These are phyloP conservation scores for Entonaema liquescens DNA, from an alignment of 495 filamentous ascomycete species.

Conservation along the genomic window DNA sequence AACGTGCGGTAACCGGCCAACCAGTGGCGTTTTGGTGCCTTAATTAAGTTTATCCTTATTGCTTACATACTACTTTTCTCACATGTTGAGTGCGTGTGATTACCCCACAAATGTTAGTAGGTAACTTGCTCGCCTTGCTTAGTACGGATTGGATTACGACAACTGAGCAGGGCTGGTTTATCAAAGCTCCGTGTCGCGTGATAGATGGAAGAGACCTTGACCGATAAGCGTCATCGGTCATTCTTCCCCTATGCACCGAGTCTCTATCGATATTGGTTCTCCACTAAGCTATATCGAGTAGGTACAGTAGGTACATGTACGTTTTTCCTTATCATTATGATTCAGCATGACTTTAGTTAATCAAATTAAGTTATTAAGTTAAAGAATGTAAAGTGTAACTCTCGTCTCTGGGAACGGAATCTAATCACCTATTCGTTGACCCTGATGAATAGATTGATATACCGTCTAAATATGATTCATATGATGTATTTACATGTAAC, in stretches of 20 bases:
- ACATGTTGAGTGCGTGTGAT: neutral
- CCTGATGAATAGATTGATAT: neutral
- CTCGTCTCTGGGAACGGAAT: neutral
- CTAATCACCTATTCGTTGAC: neutral
- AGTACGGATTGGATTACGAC: constrained; percentile 30
- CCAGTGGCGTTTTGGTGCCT: constrained; percentile 35
- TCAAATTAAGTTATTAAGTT: neutral
- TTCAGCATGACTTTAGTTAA: neutral
- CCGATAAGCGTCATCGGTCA: constrained; percentile 42
- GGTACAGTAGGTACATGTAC: constrained; percentile 1
- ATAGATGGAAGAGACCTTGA: constrained; percentile 31
- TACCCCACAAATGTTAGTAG: constrained; percentile 29
- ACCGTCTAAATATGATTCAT: neutral
- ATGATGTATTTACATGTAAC: neutral
- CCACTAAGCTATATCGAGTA: constrained; percentile 15
- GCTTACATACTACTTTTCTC: constrained; percentile 22
- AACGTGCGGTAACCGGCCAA: constrained; percentile 28
- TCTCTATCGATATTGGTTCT: constrained; percentile 1
- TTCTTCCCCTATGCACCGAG: neutral
- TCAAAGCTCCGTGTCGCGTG: constrained; percentile 32
- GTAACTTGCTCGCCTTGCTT: constrained; percentile 32
- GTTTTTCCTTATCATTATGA: constrained; percentile 1
- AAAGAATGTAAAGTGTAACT: neutral
- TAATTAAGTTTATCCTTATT: constrained; percentile 36
- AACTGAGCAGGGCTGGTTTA: constrained; percentile 16